phyloP scores from a whole-genome alignment of 164 flowering plant species.

The Macadamia integrifolia region DNA sequence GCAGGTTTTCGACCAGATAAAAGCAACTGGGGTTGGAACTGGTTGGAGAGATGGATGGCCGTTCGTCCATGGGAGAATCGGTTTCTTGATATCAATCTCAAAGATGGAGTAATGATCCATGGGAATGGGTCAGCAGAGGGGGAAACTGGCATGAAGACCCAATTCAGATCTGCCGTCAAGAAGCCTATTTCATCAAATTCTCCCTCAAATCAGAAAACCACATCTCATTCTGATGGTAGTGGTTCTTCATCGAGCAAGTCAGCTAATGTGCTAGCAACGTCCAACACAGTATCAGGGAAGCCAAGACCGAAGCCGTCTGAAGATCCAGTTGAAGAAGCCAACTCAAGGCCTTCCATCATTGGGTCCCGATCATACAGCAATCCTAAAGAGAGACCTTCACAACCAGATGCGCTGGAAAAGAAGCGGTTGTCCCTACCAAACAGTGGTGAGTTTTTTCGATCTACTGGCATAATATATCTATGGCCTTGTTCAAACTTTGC shows the following conservation, averaged over 20 bases:
- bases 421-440: constrained; percentile 74
- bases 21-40: constrained; percentile 99
- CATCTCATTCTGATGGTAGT: constrained; percentile 71
- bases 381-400: constrained; percentile 67
- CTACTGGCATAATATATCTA: background rate
- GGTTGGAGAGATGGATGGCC: constrained; percentile 99
- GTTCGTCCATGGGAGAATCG: constrained; percentile 99
- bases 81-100: constrained; percentile 65
- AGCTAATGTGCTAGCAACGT: constrained; percentile 34
- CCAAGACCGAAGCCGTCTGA: constrained; percentile 44
- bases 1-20: constrained; percentile 90
- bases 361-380: constrained; percentile 70
- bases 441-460: constrained; percentile 40
- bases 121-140: constrained; percentile 48
- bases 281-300: constrained; percentile 28
- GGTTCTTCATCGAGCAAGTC: constrained; percentile 58
- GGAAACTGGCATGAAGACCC: constrained; percentile 28
- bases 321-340: constrained; percentile 44
- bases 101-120: constrained; percentile 60
- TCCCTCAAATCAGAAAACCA: constrained; percentile 40
- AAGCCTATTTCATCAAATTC: constrained; percentile 33
- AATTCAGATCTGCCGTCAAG: constrained; percentile 37
- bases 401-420: constrained; percentile 42
- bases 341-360: constrained; percentile 28
- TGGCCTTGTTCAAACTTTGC: too few species aligned